Percentiles rank a stretch among this genome's conserved stretches.
Conservation (phyloP, 2,329 filamentous ascomycete species). For the Rhinocladiella mackenziei region DNA sequence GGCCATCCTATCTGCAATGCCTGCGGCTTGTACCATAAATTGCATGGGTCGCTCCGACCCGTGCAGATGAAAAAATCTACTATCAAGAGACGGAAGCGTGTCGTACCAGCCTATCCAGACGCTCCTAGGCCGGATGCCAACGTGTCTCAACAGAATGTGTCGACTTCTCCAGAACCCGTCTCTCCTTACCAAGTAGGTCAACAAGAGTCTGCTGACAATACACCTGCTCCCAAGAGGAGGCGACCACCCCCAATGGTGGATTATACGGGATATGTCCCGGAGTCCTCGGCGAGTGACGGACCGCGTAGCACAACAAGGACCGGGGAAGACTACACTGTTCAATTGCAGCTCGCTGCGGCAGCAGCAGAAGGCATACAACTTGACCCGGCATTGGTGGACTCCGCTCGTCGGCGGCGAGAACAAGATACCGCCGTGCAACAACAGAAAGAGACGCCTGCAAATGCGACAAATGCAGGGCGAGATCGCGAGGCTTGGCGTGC, state of each 20-base stretch:
- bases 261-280: constrained; percentile 46
- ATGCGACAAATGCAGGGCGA: not conserved
- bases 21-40: constrained; percentile 93
- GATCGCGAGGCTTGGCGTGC: constrained; percentile 10
- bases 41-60: constrained; percentile 87
- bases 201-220: constrained; percentile 16
- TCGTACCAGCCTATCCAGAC: constrained; percentile 69
- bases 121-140: constrained; percentile 23
- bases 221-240: constrained; percentile 31
- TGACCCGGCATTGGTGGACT: constrained; percentile 39
- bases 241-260: constrained; percentile 45
- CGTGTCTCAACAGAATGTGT: constrained; percentile 13
- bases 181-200: constrained; percentile 13
- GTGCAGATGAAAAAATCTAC: constrained; percentile 99
- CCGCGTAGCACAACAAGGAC: constrained; percentile 27
- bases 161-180: constrained; percentile 20
- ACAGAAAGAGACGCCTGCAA: not conserved
- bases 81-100: constrained; percentile 91
- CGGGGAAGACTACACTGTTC: constrained; percentile 19
- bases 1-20: constrained; percentile 98
- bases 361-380: constrained; percentile 38
- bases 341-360: constrained; percentile 27
- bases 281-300: constrained; percentile 34
- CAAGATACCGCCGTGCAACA: constrained; percentile 8
- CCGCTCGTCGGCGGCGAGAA: constrained; percentile 34